A percentile compares a stretch with the other conserved stretches of the same genome.
Conservation (phyloP, 139 green algal genomes). For the Haematococcus sp. region DNA sequence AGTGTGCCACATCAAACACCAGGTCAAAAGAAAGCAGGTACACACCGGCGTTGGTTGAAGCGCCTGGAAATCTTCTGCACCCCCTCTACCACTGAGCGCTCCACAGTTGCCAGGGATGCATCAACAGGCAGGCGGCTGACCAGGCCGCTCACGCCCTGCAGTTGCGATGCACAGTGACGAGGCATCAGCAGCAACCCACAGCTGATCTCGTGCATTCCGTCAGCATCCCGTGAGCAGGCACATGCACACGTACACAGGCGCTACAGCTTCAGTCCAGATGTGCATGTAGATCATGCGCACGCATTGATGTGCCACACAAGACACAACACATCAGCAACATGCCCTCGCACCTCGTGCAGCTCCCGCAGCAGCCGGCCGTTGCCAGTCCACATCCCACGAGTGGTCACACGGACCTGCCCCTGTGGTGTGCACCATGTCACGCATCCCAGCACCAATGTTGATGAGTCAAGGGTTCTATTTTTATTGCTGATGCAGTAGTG, state of each 20-base stretch:
- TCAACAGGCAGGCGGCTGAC: slow-evolving; percentile 49
- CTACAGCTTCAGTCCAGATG: too few relatives aligned
- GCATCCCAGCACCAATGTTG: too few relatives aligned
- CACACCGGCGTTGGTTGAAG: slow-evolving; percentile 85
- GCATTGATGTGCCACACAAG: background rate
- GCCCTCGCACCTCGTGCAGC: slow-evolving; percentile 52
- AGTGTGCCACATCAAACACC: too few relatives aligned
- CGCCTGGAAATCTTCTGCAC: slow-evolving; percentile 51
- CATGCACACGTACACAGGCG: too few relatives aligned
- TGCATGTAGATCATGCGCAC: background rate
- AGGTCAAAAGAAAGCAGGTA: too few relatives aligned
- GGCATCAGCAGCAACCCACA: too few relatives aligned
- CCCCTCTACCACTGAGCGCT: slow-evolving; percentile 65
- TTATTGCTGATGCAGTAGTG: too few relatives aligned
- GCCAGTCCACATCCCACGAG: slow-evolving; percentile 90
- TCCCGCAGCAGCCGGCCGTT: slow-evolving; percentile 67
- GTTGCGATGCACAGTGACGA: background rate
- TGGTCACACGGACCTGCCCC: slow-evolving; percentile 72
- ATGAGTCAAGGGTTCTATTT: too few relatives aligned
- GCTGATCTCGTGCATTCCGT: too few relatives aligned
- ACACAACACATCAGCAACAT: background rate
- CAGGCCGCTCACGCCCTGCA: slow-evolving; percentile 30
- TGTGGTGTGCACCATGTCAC: slow-evolving; percentile 20
- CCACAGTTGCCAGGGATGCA: slow-evolving; percentile 65
- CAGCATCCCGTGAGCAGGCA: too few relatives aligned